A percentile compares a stretch with the other conserved stretches of the same genome.
These are phyloP conservation scores for Verticillium klebahnii DNA, from an alignment of 2,329 filamentous ascomycete genomes.

Conservation along the genomic window DNA sequence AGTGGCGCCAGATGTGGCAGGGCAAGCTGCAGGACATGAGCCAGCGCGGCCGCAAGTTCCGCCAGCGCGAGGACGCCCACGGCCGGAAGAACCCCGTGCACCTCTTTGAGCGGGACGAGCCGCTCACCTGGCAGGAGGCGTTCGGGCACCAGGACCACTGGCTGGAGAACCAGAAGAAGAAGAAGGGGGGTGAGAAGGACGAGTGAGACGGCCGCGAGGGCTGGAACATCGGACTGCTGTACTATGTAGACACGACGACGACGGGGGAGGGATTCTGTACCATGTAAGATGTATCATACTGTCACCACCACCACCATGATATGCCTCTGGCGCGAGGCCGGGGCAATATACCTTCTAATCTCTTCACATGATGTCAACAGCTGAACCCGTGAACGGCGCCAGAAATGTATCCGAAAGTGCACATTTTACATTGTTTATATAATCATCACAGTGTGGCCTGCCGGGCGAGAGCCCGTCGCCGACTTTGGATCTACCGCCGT, in stretches of 20 bases:
- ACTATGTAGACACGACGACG: not conserved
- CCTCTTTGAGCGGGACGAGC: constrained; percentile 38
- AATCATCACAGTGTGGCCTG: not conserved
- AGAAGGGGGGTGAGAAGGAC: not conserved
- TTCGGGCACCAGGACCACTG: constrained; percentile 20
- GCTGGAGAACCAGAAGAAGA: constrained; percentile 1
- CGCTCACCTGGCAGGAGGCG: constrained; percentile 26
- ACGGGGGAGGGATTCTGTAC: not conserved
- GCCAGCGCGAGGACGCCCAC: constrained; percentile 47
- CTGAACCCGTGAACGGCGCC: not conserved
- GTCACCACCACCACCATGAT: not conserved
- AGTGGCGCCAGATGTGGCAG: constrained; percentile 42
- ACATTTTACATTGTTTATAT: not conserved
- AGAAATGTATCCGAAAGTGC: not conserved
- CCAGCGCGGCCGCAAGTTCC: constrained; percentile 52
- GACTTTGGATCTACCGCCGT: not conserved
- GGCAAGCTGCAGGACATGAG: constrained; percentile 37
- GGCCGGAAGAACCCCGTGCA: constrained; percentile 43
- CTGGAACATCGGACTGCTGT: not conserved
- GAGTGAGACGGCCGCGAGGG: not conserved
- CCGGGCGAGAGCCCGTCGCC: not conserved
- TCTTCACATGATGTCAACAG: not conserved
- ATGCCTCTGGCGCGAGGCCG: not conserved
- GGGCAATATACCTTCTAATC: not conserved
- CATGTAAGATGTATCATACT: not conserved